Conservation (phyloP, 2,329 filamentous ascomycete species). For the Cryphonectria radicalis region DNA sequence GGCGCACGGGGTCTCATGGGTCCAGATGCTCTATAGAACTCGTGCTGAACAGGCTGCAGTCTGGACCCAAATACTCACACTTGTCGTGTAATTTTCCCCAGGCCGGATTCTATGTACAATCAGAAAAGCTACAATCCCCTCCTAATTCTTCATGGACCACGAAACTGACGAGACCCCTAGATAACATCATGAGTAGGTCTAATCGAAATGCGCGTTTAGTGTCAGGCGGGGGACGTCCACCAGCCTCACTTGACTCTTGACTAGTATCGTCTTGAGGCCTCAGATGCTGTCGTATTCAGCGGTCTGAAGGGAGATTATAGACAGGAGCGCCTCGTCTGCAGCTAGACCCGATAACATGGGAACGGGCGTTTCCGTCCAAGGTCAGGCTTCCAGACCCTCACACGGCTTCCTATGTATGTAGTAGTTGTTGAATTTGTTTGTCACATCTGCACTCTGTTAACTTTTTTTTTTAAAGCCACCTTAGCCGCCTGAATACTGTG, state of each 20-base stretch:
- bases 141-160: too few relatives aligned
- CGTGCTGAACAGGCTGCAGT: not conserved
- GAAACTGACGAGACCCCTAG: not conserved
- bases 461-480: not conserved
- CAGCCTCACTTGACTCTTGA: not conserved
- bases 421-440: conserved; percentile 1
- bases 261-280: not conserved
- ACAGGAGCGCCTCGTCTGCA: conserved; percentile 7
- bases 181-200: not conserved
- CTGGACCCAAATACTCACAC: not conserved
- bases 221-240: not conserved
- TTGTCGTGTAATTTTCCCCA: not conserved
- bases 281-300: not conserved
- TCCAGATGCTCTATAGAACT: not conserved
- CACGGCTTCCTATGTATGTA: not conserved
- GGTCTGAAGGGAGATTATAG: not conserved
- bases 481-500: conserved; percentile 3
- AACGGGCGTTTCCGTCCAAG: conserved; percentile 7
- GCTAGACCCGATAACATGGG: conserved; percentile 14
- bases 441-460: conserved; percentile 1
- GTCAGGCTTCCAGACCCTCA: conserved; percentile 10
- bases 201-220: too few relatives aligned
- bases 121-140: not conserved
- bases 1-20: conserved; percentile 12
- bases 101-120: not conserved